A percentile compares a stretch with the other conserved stretches of the same genome.
Conservation (phyloP, 2,329 filamentous ascomycete species). For the Rutstroemia sp. region DNA sequence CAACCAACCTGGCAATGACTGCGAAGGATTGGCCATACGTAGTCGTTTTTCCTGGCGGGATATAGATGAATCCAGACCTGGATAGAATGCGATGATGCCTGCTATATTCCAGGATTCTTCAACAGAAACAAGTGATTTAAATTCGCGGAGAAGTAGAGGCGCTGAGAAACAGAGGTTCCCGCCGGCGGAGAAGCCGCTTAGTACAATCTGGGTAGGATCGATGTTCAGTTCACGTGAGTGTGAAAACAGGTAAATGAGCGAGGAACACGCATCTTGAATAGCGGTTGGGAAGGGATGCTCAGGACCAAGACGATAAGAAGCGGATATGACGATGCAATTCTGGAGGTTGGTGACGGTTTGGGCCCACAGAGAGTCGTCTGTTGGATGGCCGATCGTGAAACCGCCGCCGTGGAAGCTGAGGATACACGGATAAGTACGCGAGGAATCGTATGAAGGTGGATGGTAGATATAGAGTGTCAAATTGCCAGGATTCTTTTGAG, state of each 20-base stretch:
- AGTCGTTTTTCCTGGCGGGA: slow-evolving; percentile 1
- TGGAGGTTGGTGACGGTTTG: slow-evolving; percentile 34
- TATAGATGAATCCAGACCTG: slow-evolving; percentile 8
- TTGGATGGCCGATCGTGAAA: slow-evolving; percentile 29
- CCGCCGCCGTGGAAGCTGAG: slow-evolving; percentile 33
- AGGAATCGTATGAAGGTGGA: background rate
- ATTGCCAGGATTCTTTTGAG: background rate
- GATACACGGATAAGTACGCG: slow-evolving; percentile 21
- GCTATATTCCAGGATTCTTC: background rate
- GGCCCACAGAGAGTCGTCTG: slow-evolving; percentile 30
- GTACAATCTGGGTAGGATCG: slow-evolving; percentile 28
- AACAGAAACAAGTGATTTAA: background rate
- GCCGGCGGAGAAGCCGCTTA: slow-evolving; percentile 42
- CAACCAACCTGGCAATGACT: slow-evolving; percentile 6
- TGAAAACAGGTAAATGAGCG: slow-evolving; percentile 32
- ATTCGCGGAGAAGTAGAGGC: slow-evolving; percentile 11
- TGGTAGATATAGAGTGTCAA: slow-evolving; percentile 4
- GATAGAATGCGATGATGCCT: slow-evolving; percentile 3
- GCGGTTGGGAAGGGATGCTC: slow-evolving; percentile 39
- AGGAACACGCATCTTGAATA: slow-evolving; percentile 39
- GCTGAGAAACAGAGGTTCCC: slow-evolving; percentile 23
- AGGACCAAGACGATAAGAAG: slow-evolving; percentile 39
- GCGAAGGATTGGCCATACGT: background rate
- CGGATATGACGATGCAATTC: slow-evolving; percentile 34
- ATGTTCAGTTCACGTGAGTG: slow-evolving; percentile 16